phyloP scores from a whole-genome alignment of 2,329 filamentous ascomycete genomes.

The Knoxdaviesia capensis region DNA sequence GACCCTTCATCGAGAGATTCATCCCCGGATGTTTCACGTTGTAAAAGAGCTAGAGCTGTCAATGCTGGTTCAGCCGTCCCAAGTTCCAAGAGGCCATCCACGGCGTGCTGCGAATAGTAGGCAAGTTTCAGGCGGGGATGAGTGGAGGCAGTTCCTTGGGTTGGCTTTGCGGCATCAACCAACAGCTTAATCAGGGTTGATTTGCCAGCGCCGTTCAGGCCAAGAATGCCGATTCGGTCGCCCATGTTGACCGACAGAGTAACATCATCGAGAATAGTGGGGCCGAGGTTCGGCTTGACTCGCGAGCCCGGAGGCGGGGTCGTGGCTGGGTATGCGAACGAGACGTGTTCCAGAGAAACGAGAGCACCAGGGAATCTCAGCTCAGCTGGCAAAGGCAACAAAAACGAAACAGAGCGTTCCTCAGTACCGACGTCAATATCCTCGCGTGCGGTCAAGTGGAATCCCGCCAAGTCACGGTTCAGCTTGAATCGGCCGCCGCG shows the following conservation, averaged over 20 bases:
- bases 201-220: constrained; percentile 67
- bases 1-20: constrained; percentile 42
- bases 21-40: constrained; percentile 24
- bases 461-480: constrained; percentile 52
- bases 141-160: constrained; percentile 37
- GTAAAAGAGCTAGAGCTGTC: constrained; percentile 46
- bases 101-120: constrained; percentile 65
- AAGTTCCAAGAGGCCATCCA: constrained; percentile 43
- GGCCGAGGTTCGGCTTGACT: constrained; percentile 1
- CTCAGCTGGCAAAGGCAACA: constrained; percentile 42
- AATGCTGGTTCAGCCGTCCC: constrained; percentile 27
- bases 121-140: constrained; percentile 53
- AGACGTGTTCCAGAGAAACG: constrained; percentile 48
- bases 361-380: constrained; percentile 57
- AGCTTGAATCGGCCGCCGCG: constrained; percentile 63
- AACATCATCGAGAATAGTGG: constrained; percentile 35
- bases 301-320: constrained; percentile 5
- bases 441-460: constrained; percentile 32
- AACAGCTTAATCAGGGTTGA: constrained; percentile 58
- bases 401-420: constrained; percentile 34
- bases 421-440: constrained; percentile 54
- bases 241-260: constrained; percentile 51
- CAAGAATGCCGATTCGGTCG: constrained; percentile 55
- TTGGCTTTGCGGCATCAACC: constrained; percentile 36
- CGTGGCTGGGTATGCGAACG: constrained; percentile 37